Base-by-base conservation (phyloP, 129 eudicot species). In the Rutidosis leptorrhynchoides region DNA sequence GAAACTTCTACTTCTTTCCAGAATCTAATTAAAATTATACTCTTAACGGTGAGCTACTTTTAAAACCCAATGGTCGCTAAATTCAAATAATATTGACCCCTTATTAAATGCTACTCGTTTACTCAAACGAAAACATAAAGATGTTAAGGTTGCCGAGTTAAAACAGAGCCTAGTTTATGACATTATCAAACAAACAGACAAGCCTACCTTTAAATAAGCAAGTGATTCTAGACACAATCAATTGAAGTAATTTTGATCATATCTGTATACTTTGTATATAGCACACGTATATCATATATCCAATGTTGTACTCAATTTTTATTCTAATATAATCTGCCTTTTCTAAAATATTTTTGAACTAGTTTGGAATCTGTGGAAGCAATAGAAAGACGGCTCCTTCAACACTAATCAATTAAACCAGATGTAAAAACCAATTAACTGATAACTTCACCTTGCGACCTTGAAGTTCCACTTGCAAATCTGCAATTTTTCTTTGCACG, bases 391-490 rank as follows among this genome's bases (percentile, higher is more conserved):
- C 16, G 27, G 29, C 62, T 20, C 16, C 28, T 66, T 1, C 20
- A 35, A 35, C 54, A 35, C 27, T 58, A 30, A 67, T 29, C 54
- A 68, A 25, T 55, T 9, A 20, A 19, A n/a, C 28, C 11, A 49
- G 27, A 55, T 10, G 4, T 16, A 74, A 27, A 21, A 54, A 67
- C 16, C 51, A 42, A 28, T 22, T n/a, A 40, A 6, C 8, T 74
- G 69, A 24, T 1, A 19, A 72, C 10, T 12, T 79, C 62, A 93
- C 98, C 96, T 88, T 89, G 62, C 98, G 82, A 56, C 98, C 98
- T 74, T 90, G 98, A 80, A 93, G 88, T 64, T 93, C 98, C 32
- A 93, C 98, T 74, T 93, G 85, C 77, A 93, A 78, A 80, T 86
- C 95, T 57, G 95, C 98, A 12, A 93, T 80, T 70, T 89, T 93